Conservation (phyloP, 1,284 basidiomycete genomes). For the Boletus albobrunnescens region DNA sequence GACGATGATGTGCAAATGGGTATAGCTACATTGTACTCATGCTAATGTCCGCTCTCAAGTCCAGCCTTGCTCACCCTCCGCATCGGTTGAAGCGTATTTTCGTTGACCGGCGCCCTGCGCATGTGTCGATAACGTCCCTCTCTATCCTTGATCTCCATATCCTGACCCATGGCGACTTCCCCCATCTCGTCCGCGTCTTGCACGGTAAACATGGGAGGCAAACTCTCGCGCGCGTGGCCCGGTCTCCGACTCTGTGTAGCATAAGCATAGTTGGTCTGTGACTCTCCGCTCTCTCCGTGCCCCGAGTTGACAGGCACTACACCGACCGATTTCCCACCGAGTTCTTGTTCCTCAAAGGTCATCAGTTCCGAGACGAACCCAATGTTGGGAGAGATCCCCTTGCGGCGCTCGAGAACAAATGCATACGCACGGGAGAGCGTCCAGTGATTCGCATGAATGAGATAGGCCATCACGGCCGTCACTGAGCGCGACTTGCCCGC, state of each 20-base stretch:
- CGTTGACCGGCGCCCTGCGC: constrained; percentile 78
- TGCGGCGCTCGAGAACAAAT: constrained; percentile 86
- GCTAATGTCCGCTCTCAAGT: constrained; percentile 55
- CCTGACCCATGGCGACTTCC: constrained; percentile 61
- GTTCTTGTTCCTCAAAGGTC: constrained; percentile 89
- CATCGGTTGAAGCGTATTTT: constrained; percentile 80
- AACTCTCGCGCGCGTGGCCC: constrained; percentile 66
- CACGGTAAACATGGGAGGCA: constrained; percentile 58
- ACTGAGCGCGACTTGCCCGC: constrained; percentile 95
- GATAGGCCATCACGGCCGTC: constrained; percentile 95
- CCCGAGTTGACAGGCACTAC: constrained; percentile 47
- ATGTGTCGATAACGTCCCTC: constrained; percentile 81
- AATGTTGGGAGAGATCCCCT: constrained; percentile 95
- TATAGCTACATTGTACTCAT: constrained; percentile 12
- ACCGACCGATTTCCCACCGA: constrained; percentile 78
- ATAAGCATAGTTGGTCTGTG: constrained; percentile 37
- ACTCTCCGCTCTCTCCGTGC: constrained; percentile 22
- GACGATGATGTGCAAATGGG: constrained; percentile 11
- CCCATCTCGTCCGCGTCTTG: constrained; percentile 29
- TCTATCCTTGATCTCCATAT: constrained; percentile 81
- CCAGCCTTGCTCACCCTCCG: constrained; percentile 87
- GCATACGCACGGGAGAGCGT: constrained; percentile 85
- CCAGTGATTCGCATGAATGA: constrained; percentile 97
- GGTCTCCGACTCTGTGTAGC: constrained; percentile 47
- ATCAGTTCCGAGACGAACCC: constrained; percentile 97